phyloP scores from a whole-genome alignment of 306 rosid species.

The Cicer yamashitae region DNA sequence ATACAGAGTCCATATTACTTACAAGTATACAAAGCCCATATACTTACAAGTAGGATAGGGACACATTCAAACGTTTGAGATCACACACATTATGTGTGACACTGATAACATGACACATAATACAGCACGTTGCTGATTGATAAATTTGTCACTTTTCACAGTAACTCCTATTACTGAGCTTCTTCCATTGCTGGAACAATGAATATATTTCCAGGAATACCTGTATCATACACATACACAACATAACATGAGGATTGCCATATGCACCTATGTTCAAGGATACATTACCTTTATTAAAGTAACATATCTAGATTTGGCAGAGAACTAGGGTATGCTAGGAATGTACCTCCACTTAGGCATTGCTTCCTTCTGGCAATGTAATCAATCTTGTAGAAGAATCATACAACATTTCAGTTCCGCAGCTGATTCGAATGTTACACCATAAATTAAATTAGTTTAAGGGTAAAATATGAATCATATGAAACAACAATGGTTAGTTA shows the following conservation, averaged over 20 bases:
- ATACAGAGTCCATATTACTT: slow-evolving; percentile 50
- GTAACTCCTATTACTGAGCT: slow-evolving; percentile 22
- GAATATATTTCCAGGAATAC: slow-evolving; percentile 17
- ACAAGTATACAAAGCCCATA: slow-evolving; percentile 50
- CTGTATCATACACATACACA: slow-evolving; percentile 22
- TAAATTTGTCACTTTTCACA: slow-evolving; percentile 39
- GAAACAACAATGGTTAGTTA: slow-evolving; percentile 12
- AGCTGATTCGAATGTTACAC: slow-evolving; percentile 56
- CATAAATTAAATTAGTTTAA: slow-evolving; percentile 30
- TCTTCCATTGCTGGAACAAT: slow-evolving; percentile 37
- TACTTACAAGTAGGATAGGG: slow-evolving; percentile 43
- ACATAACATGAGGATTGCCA: slow-evolving; percentile 14
- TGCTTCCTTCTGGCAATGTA: slow-evolving; percentile 92
- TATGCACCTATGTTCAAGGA: neutral
- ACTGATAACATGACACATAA: slow-evolving; percentile 42
- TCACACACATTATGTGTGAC: slow-evolving; percentile 34
- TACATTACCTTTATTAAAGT: neutral
- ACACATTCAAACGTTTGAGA: slow-evolving; percentile 37
- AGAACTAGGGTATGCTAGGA: slow-evolving; percentile 24
- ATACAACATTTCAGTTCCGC: slow-evolving; percentile 69
- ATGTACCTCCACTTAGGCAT: slow-evolving; percentile 62
- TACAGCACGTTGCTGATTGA: slow-evolving; percentile 27
- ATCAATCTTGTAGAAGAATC: slow-evolving; percentile 79
- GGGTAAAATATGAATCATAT: slow-evolving; percentile 30
- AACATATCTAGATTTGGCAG: neutral